Conservation (phyloP, 164 flowering plant species). For the Euptelea pleiosperma region DNA sequence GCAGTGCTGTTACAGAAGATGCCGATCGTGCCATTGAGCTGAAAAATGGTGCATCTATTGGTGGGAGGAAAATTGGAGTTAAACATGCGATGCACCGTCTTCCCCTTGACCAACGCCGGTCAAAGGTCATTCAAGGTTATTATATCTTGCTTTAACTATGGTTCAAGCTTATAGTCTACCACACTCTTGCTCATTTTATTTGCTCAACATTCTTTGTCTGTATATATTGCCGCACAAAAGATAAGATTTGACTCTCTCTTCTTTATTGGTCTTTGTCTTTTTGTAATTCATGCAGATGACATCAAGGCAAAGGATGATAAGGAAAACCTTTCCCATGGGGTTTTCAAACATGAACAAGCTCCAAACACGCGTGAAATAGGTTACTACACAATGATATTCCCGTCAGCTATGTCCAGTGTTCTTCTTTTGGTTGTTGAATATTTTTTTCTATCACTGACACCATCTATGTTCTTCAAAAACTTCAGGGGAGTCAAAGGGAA, state of each 20-base stretch:
- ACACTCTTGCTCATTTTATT: background rate
- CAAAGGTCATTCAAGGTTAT: constrained; percentile 58
- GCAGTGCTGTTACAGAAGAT: constrained; percentile 76
- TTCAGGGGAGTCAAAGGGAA: constrained; percentile 25
- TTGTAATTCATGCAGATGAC: constrained; percentile 28
- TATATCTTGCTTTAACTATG: background rate
- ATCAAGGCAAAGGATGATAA: constrained; percentile 26
- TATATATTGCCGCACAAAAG: background rate
- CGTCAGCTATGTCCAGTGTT: background rate
- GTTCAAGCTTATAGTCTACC: background rate
- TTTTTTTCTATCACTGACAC: background rate
- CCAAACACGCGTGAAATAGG: constrained; percentile 35
- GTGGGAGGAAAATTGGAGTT: constrained; percentile 75
- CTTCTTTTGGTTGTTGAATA: background rate
- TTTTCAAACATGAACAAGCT: constrained; percentile 22
- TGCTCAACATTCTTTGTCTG: background rate
- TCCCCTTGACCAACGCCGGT: constrained; percentile 63
- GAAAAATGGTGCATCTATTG: constrained; percentile 66
- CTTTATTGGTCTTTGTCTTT: background rate
- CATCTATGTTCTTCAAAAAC: constrained; percentile 4
- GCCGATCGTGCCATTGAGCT: constrained; percentile 73
- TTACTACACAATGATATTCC: too few species aligned
- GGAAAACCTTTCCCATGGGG: constrained; percentile 13
- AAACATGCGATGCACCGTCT: constrained; percentile 80
- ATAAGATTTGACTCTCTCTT: background rate